Evolutionary conservation across 2,329 filamentous ascomycete genomes (phyloP), one percentile per base, ranked within the genome.

Genomic region (Cercospora janseana): DNA sequence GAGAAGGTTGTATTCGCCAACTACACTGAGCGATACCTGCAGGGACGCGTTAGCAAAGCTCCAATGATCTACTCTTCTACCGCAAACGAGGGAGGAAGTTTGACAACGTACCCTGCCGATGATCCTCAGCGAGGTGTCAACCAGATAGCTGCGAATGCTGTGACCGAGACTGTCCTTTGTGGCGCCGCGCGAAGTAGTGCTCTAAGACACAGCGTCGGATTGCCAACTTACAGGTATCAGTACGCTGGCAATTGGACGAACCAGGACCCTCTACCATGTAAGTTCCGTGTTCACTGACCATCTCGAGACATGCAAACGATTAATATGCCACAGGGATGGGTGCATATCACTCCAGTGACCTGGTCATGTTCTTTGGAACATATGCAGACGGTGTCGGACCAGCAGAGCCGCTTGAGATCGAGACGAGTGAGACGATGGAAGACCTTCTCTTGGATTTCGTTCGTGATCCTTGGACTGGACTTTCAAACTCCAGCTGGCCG

Each of bases 371-470:
- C 6, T 70, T 71, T 43, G 69, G 69, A 5, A 66, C 69, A 1
- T 62, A 65, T 47, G 57, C 55, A 5, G 64, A 63, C 37, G 60
- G 54, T 1, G 56, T 62, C 16, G 61, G 63, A 3, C 53, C 55
- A n/a, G 61, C 59, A 2, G 63, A 63, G 2, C 40, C 56, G 1
- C 64, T 69, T 10, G 63, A 71, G 26, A 42, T 52, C 1, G 42
- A 60, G 42, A 64, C 69, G 4, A 63, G 60, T 35, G 54, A 63
- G 46, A 52, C 60, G 29, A 66, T 71, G 66, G 66, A 71, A 49
- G 68, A 70, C 34, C 63, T 62, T 20, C 67, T 67, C 56, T 26
- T 69, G 15, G 66, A 65, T 1, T 72, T 72, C 56, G 63, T 65
- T 0, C 52, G 59, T 18, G 65, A 71, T 50, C 65, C 67, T 1